Evolutionary conservation across 202 grass and related monocot species (phyloP), one percentile per base, ranked within the genome.

Genomic region (Zoysia matrella): DNA sequence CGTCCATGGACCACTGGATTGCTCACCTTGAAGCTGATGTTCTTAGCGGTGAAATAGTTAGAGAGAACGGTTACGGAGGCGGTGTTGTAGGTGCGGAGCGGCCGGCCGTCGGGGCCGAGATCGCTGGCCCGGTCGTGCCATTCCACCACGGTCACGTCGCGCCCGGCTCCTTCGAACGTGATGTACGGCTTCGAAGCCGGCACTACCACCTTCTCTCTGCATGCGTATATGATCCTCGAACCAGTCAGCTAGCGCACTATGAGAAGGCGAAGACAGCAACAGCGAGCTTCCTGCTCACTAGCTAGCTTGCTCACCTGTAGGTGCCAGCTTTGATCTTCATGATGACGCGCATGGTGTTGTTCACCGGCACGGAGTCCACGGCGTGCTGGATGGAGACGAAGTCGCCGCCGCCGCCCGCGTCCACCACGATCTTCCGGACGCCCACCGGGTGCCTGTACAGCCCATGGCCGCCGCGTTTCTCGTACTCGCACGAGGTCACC

Each of bases 1-100:
- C 6, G 40, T 36, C 30, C 63, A 52, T 77, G 84, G 81, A 56
- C 85, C 74, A 74, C 52, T 50, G 63, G 72, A 12, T 5, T 11
- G 51, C 87, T 86, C 84, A 98, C 95, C 95, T 98, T 95, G 90
- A 98, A 98, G 89, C 95, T 98, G 62, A 98, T 93, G 88, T 98
- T 98, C 67, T 92, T 98, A 93, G 95, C 95, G 41, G 80, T 88
- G 90, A 98, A 98, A 95, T 92, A 87, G 87, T 91, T 90, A 83
- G 95, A 81, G 76, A 98, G 85, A 72, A 98, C 81, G 61, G 92
- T 95, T 91, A 95, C 92, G 57, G 95, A 90, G 74, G 92, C 95
- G 57, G 95, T 86, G 82, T 98, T 91, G 82, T 98, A 98, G n/a
- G 95, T 98, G 73, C 90, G 92, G 4, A 98, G 92, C 85, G 89